Base-by-base conservation (phyloP, 768 basidiomycete species). In the Kwoniella heveanensis region DNA sequence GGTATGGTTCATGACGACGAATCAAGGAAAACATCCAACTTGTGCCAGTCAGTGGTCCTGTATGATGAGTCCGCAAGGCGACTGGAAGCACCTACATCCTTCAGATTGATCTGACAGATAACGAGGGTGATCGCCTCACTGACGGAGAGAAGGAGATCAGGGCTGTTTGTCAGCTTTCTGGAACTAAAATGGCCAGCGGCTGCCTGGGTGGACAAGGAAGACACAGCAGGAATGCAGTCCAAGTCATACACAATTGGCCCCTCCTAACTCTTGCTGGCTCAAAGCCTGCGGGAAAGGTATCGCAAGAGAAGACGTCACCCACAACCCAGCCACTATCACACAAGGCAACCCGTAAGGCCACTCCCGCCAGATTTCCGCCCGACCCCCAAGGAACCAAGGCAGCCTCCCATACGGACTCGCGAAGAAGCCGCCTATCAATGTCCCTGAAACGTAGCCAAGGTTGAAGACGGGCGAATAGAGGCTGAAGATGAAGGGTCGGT, bases 301-400 rank as follows among this genome's bases (percentile, higher is more conserved):
- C 13, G 32, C 32, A 32, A 5, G 32, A 44, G 29, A 0, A 36
- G 13, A 25, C 17, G 17, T 15, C n/a, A 64, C 62, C 67, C 29
- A 68, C 65, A 73, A 30, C 2, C 25, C 37, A 22, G 53, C 59
- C 21, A 32, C 55, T 25, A 72, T 56, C 15, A 74, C 37, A 53
- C 68, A 70, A 0, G 75, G 75, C 26, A 77, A 58, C 9, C 66
- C 70, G 48, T 66, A 77, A 8, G 75, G 75, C 56, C 65, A 70
- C 17, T 29, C 12, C 36, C 27, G 29, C 60, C 67, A 73, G 12
- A 74, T 57, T 29, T 62, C 57, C 7, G 53, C 37, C 3, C 15
- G 39, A 10, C 72, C 72, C 10, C 70, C 75, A 22, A 76, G 51
- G 63, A 63, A 73, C 24, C 36, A 39, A 6, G 69, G 70, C 25